These are phyloP conservation scores for Linanthus parryae DNA, from an alignment of 148 eudicot genomes.

Conservation along the genomic window DNA sequence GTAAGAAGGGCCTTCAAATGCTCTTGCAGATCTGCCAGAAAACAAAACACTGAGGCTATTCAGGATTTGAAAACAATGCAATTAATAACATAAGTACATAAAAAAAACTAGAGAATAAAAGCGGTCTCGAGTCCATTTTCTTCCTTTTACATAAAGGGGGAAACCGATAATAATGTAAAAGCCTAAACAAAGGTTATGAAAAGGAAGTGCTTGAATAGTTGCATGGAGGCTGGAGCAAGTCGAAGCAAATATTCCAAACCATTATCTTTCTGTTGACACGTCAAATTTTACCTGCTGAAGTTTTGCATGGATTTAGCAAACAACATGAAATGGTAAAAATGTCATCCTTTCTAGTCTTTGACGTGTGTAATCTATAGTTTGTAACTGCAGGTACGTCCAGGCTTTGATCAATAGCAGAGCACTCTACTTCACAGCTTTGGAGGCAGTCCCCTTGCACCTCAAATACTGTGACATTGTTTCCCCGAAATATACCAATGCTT, in stretches of 20 bases:
- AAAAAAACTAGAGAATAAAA: too few species aligned
- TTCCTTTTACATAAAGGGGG: too few species aligned
- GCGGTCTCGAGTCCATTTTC: too few species aligned
- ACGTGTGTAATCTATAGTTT: slow-evolving; percentile 30
- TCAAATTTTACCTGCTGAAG: slow-evolving; percentile 44
- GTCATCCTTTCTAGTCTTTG: slow-evolving; percentile 41
- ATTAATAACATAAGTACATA: too few species aligned
- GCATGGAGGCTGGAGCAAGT: too few species aligned
- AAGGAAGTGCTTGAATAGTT: too few species aligned
- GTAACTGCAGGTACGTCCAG: slow-evolving; percentile 15
- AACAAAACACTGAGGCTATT: not conserved
- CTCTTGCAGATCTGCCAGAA: slow-evolving; percentile 58
- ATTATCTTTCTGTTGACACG: not conserved
- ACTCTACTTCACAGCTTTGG: slow-evolving; percentile 17
- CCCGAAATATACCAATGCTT: slow-evolving; percentile 25
- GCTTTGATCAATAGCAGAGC: slow-evolving; percentile 19
- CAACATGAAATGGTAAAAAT: slow-evolving; percentile 68
- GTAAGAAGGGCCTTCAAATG: slow-evolving; percentile 53
- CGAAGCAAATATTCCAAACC: not conserved
- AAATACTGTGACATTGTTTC: slow-evolving; percentile 33
- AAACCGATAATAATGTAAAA: not conserved
- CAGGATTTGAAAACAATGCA: not conserved
- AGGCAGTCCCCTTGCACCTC: slow-evolving; percentile 63
- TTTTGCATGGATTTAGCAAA: slow-evolving; percentile 39
- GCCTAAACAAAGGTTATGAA: not conserved